These are phyloP conservation scores for Thelonectria blattea DNA, from an alignment of 2,329 filamentous ascomycete genomes.

Conservation along the genomic window DNA sequence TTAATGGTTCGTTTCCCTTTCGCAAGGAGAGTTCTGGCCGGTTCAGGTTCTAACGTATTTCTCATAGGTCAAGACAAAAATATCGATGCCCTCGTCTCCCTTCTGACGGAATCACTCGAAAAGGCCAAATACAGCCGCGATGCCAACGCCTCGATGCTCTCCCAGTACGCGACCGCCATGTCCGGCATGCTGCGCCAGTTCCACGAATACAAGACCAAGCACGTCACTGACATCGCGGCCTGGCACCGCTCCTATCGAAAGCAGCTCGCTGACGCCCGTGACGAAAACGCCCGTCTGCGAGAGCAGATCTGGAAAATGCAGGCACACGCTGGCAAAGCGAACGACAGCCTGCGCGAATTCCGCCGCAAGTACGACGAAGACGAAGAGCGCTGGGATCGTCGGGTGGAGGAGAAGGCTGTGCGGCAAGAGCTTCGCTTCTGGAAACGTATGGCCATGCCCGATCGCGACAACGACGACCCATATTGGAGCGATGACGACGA, in stretches of 20 bases:
- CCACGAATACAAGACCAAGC: constrained; percentile 69
- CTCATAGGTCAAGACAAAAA: constrained; percentile 61
- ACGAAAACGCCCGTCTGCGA: constrained; percentile 66
- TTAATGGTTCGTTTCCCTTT: constrained; percentile 54
- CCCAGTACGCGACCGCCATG: constrained; percentile 63
- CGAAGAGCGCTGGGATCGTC: constrained; percentile 57
- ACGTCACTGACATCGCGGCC: constrained; percentile 64
- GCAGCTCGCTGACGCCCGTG: constrained; percentile 69
- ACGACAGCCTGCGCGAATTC: constrained; percentile 63
- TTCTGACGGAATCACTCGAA: constrained; percentile 67
- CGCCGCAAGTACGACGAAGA: constrained; percentile 63
- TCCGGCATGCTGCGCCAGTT: constrained; percentile 66
- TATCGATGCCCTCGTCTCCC: constrained; percentile 65
- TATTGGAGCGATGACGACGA: constrained; percentile 72
- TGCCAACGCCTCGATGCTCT: constrained; percentile 63
- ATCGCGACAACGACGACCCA: constrained; percentile 63
- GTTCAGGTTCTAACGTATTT: constrained; percentile 7
- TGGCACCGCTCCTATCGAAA: constrained; percentile 72
- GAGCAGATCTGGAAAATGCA: constrained; percentile 73
- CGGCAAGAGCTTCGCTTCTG: constrained; percentile 68
- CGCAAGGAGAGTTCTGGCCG: not conserved
- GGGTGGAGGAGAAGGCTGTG: constrained; percentile 57
- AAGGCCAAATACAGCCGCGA: constrained; percentile 65
- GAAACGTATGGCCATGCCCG: constrained; percentile 70
- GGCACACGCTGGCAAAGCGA: constrained; percentile 62